phyloP scores from a whole-genome alignment of 164 flowering plant genomes.

The Vitis riparia region DNA sequence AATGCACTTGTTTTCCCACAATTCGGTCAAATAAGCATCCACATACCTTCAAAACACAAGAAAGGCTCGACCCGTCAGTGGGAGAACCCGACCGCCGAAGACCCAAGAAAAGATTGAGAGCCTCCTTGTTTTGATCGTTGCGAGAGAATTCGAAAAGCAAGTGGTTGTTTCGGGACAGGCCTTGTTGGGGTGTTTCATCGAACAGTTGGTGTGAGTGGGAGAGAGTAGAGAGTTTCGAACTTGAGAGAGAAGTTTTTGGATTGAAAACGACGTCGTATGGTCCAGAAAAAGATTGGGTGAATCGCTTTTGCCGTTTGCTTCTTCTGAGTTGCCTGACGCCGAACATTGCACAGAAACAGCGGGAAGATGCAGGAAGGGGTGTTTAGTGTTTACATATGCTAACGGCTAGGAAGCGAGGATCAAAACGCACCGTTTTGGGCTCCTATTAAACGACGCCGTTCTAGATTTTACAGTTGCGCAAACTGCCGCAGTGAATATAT shows the following conservation, averaged over 20 bases:
- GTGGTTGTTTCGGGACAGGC: conserved; percentile 23
- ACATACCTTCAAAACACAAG: conserved; percentile 67
- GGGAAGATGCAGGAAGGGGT: too few species aligned
- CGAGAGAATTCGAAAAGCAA: conserved; percentile 56
- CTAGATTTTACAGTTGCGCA: too few species aligned
- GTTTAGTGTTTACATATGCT: too few species aligned
- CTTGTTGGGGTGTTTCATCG: conserved; percentile 42
- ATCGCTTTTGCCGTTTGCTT: conserved; percentile 1
- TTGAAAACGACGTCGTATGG: conserved; percentile 14
- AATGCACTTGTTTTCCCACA: conserved; percentile 65
- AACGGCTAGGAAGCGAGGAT: too few species aligned
- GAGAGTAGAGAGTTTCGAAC: neutral
- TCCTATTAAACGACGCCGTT: too few species aligned
- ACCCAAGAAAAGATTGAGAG: conserved; percentile 43
- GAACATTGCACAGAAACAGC: too few species aligned
- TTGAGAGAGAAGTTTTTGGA: neutral
- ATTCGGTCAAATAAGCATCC: conserved; percentile 35
- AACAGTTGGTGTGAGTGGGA: conserved; percentile 35
- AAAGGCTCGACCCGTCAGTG: conserved; percentile 48
- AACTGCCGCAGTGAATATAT: too few species aligned
- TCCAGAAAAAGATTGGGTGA: conserved; percentile 13
- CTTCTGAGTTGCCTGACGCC: neutral
- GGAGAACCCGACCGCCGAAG: conserved; percentile 33
- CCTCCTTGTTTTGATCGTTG: conserved; percentile 40
- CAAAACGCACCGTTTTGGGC: too few species aligned